A percentile compares a stretch with the other conserved stretches of the same genome.
Evolutionary conservation across 75 land plant genomes (phyloP).

Genomic region (Chamaecyparis obtusa): DNA sequence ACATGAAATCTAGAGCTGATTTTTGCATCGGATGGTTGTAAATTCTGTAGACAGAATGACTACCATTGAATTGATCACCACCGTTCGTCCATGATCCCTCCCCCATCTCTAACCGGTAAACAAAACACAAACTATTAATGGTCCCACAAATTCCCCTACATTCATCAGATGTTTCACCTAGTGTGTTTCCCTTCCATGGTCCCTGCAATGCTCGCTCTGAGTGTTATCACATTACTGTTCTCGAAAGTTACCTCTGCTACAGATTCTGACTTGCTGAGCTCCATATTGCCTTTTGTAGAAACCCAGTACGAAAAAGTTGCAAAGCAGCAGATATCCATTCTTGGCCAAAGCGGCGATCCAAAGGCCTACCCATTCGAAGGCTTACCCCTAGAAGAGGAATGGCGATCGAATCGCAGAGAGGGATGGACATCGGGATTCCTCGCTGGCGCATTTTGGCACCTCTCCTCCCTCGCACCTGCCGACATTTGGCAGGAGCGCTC

Average conservation of each 20-base stretch:
- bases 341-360: neutral
- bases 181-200: neutral
- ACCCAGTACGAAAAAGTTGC: neutral
- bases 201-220: neutral
- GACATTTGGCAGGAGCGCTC: neutral
- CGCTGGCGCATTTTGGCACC: neutral
- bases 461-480: constrained; percentile 13
- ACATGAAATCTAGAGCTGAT: no score
- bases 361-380: neutral
- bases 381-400: neutral
- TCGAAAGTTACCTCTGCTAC: neutral
- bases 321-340: neutral
- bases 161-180: no score
- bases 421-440: neutral
- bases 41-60: no score
- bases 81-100: no score
- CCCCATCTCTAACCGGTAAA: no score
- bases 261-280: neutral
- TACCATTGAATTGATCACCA: no score
- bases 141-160: no score
- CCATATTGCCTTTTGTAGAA: neutral
- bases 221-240: neutral
- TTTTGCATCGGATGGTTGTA: no score
- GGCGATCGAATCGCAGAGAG: neutral
- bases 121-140: no score